Base-by-base conservation (phyloP, 2,329 filamentous ascomycete species). In the Dactylonectria macrodidyma region DNA sequence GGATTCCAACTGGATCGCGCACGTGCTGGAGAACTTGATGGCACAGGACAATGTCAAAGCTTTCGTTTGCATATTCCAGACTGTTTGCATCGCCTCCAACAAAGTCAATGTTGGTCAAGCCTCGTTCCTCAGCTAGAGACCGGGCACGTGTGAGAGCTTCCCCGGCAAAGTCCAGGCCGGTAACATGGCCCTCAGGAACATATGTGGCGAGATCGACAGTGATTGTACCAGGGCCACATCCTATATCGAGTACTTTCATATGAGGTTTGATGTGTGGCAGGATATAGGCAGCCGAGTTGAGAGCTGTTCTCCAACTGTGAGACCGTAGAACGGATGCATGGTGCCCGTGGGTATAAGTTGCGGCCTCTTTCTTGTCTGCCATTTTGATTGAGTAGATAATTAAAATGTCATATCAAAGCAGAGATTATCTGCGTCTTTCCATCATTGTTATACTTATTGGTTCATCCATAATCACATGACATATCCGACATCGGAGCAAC, bases 21-120 rank as follows among this genome's bases (percentile, higher is more conserved):
- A 62, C 50, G 12, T 62, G 59, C 26, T 62, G 59, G 12, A 62
- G 36, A 9, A 62, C 50, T 10, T 62, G 59, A 26, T 62, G 59
- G 38, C 48, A 54, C 10, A 54, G 5, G 6, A 62, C 59, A 5
- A 47, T 50, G 5, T 62, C 59, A 47, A 62, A 62, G 1, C 24
- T 36, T 9, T 22, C 36, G 19, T 54, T 48, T 16, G 16, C 14
- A 47, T 47, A 55, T 5, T 24, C 8, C 3, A 62, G 48, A 3
- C n/a, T n/a, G 14, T 62, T 54, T 12, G 50, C 36, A 16, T 62
- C 59, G 12, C 59, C 59, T 30, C 34, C 16, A 8, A 54, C 50
- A 47, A 54, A 62, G 11, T 54, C 48, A 9, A 62, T 46, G 38
- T 62, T 62, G 24, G 36, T 55, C 11, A 55, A 7, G 3, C 59